Percentiles rank a stretch among this genome's conserved stretches.
Evolutionary conservation across 2,329 filamentous ascomycete species (phyloP).

Genomic region (Rutstroemia sp.): DNA sequence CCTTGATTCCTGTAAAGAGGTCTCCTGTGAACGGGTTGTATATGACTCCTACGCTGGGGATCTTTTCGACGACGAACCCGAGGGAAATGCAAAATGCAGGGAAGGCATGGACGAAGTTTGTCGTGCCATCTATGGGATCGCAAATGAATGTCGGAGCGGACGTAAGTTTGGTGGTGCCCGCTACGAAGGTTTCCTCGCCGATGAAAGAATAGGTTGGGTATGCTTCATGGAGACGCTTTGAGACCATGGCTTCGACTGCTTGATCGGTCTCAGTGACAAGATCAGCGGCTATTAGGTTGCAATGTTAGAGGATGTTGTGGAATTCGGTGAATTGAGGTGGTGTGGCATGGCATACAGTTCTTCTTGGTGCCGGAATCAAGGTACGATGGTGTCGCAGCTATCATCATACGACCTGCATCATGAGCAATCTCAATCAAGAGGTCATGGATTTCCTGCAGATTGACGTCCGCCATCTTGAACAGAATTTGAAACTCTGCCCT

Average conservation of each 20-base stretch:
- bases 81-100: constrained; percentile 71
- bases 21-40: constrained; percentile 71
- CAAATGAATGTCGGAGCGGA: constrained; percentile 68
- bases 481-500: not conserved
- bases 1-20: constrained; percentile 62
- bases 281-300: constrained; percentile 47
- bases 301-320: not conserved
- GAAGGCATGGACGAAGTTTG: constrained; percentile 74
- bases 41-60: constrained; percentile 63
- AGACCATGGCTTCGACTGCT: constrained; percentile 57
- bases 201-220: constrained; percentile 58
- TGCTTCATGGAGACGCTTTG: constrained; percentile 39
- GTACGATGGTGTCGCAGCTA: constrained; percentile 51
- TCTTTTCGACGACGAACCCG: constrained; percentile 56
- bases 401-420: constrained; percentile 58
- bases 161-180: constrained; percentile 54
- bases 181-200: constrained; percentile 70
- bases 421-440: constrained; percentile 52
- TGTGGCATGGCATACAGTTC: constrained; percentile 41
- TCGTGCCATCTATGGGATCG: constrained; percentile 77
- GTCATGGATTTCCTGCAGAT: constrained; percentile 56
- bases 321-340: constrained; percentile 4
- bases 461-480: constrained; percentile 43
- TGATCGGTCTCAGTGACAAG: constrained; percentile 63
- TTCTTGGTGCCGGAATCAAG: constrained; percentile 54